phyloP scores from a whole-genome alignment of 257 asterid species.

The Lantana camara region DNA sequence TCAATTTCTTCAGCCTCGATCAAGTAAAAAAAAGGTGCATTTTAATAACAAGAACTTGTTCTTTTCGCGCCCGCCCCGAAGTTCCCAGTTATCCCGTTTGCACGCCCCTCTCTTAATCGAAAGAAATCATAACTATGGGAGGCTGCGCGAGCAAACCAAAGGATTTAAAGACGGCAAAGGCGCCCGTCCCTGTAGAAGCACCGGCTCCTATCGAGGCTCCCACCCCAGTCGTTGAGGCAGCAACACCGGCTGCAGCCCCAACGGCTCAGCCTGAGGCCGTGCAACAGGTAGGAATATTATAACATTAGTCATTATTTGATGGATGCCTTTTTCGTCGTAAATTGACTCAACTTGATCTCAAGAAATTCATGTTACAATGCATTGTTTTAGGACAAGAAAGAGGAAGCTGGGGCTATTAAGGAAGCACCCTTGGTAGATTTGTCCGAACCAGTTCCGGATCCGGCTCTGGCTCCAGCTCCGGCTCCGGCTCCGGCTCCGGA shows the following conservation, averaged over 20 bases:
- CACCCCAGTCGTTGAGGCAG: too few species aligned
- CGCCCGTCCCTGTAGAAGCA: conserved; percentile 44
- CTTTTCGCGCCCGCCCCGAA: not conserved
- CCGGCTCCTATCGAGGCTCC: too few species aligned
- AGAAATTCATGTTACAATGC: not conserved
- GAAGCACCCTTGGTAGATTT: conserved; percentile 39
- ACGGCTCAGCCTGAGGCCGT: conserved; percentile 38
- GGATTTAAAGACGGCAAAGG: conserved; percentile 48
- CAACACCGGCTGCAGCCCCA: conserved; percentile 28
- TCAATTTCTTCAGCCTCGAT: conserved; percentile 31
- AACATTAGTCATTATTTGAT: too few species aligned
- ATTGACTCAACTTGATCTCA: too few species aligned
- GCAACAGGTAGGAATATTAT: conserved; percentile 36
- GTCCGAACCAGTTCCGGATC: conserved; percentile 40
- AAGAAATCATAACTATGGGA: conserved; percentile 54
- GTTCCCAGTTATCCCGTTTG: conserved; percentile 9
- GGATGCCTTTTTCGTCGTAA: too few species aligned
- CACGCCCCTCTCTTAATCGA: conserved; percentile 42
- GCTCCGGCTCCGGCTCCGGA: conserved; percentile 50
- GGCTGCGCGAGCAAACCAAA: conserved; percentile 90
- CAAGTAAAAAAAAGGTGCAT: conserved; percentile 20
- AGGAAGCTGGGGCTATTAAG: conserved; percentile 38
- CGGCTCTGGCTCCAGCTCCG: conserved; percentile 33
- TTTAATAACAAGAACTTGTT: conserved; percentile 7
- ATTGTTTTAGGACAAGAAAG: conserved; percentile 46